phyloP scores from a whole-genome alignment of 352 stramenopile genomes.

The Globisporangium lucens region DNA sequence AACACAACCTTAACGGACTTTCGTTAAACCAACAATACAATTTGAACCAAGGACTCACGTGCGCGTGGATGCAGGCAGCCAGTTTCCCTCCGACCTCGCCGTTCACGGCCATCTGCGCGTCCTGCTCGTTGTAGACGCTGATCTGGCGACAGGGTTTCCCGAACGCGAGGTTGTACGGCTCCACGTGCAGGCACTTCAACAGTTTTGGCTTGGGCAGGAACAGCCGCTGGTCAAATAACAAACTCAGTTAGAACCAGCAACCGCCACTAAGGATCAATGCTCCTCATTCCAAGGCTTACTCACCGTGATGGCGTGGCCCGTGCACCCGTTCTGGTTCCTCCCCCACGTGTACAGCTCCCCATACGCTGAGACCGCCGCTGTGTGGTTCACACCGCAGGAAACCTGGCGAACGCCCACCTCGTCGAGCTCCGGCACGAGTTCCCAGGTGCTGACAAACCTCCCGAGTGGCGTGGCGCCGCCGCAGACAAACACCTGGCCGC shows the following conservation, averaged over 20 bases:
- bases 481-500: constrained; percentile 87
- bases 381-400: constrained; percentile 87
- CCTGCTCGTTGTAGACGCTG: constrained; percentile 89
- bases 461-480: constrained; percentile 83
- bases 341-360: constrained; percentile 94
- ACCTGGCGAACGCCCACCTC: constrained; percentile 64
- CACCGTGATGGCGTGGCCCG: constrained; percentile 56
- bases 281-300: not conserved
- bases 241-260: not conserved
- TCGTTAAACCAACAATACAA: not conserved
- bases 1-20: not conserved
- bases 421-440: constrained; percentile 52
- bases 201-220: constrained; percentile 81
- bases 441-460: constrained; percentile 67
- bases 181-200: constrained; percentile 77
- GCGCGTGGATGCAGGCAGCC: constrained; percentile 84
- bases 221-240: constrained; percentile 21
- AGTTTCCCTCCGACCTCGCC: constrained; percentile 68
- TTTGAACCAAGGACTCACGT: constrained; percentile 33
- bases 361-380: constrained; percentile 81
- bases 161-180: constrained; percentile 88
- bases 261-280: not conserved
- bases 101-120: constrained; percentile 79
- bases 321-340: constrained; percentile 87
- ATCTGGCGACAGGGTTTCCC: constrained; percentile 77